Evolutionary conservation across 2,329 filamentous ascomycete species (phyloP).

Genomic region (Elsinoe fawcettii): DNA sequence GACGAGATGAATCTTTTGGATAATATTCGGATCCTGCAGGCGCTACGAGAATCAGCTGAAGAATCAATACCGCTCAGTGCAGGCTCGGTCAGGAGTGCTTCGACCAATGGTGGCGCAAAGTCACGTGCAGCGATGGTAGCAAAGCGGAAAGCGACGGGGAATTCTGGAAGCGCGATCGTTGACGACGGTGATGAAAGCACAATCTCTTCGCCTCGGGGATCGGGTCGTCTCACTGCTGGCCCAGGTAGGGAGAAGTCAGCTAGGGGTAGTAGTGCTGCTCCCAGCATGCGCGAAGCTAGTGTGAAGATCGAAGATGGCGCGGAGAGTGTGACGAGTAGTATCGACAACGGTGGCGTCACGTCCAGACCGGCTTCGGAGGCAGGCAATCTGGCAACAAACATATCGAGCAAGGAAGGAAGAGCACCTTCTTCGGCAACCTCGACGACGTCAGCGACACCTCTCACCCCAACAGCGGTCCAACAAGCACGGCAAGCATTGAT

Average conservation of each 20-base stretch:
- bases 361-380: slow-evolving; percentile 9
- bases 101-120: slow-evolving; percentile 14
- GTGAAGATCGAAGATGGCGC: slow-evolving; percentile 44
- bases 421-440: slow-evolving; percentile 11
- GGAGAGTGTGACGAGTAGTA: slow-evolving; percentile 36
- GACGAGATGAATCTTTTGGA: slow-evolving; percentile 36
- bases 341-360: slow-evolving; percentile 31
- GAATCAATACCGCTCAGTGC: slow-evolving; percentile 20
- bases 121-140: slow-evolving; percentile 16
- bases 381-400: slow-evolving; percentile 9
- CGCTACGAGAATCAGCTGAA: slow-evolving; percentile 41
- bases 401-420: not conserved
- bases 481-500: slow-evolving; percentile 27
- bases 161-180: slow-evolving; percentile 21
- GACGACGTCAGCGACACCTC: slow-evolving; percentile 5
- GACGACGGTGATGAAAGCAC: slow-evolving; percentile 27
- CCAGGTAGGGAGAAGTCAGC: slow-evolving; percentile 31
- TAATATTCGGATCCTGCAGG: slow-evolving; percentile 40
- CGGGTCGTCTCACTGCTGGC: slow-evolving; percentile 15
- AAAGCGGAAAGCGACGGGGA: slow-evolving; percentile 19
- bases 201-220: slow-evolving; percentile 26
- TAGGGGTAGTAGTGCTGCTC: slow-evolving; percentile 35
- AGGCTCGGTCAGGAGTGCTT: slow-evolving; percentile 1
- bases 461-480: slow-evolving; percentile 13
- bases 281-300: slow-evolving; percentile 40